Conservation (phyloP, 208 protist genomes). For the Naegleria gruberi region DNA sequence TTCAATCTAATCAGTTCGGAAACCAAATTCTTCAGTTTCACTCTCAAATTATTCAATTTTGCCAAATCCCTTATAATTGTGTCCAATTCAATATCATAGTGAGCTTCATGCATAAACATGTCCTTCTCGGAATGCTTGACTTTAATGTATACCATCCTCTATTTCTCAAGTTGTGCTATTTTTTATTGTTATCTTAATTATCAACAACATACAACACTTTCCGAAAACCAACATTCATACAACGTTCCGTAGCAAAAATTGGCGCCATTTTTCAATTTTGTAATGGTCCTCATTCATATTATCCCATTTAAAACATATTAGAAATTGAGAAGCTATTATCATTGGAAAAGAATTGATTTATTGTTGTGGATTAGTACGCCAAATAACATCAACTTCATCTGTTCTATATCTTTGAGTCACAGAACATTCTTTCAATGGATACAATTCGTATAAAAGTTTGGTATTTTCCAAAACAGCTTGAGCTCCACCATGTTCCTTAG, state of each 20-base stretch:
- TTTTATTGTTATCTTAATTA: neutral
- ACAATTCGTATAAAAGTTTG: slow-evolving; percentile 61
- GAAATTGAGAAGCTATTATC: too few species aligned
- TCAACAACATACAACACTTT: too few species aligned
- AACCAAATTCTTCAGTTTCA: neutral
- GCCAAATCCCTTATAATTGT: neutral
- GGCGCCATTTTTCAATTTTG: too few species aligned
- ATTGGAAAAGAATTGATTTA: neutral
- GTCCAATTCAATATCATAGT: neutral
- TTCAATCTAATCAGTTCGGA: neutral
- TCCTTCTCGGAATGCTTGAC: neutral
- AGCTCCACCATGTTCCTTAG: slow-evolving; percentile 29
- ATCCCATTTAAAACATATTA: too few species aligned
- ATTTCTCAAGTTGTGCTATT: neutral
- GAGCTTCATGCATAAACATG: neutral
- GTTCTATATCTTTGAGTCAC: slow-evolving; percentile 83
- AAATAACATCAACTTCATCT: slow-evolving; percentile 85
- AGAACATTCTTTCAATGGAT: slow-evolving; percentile 53
- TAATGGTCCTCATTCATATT: too few species aligned
- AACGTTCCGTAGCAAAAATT: too few species aligned
- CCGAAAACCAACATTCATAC: too few species aligned
- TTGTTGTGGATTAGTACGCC: too few species aligned
- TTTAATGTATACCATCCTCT: neutral
- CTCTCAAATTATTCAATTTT: neutral
- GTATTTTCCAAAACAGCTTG: slow-evolving; percentile 31